phyloP scores from a whole-genome alignment of 2,329 filamentous ascomycete species.

The Fusarium tjaetaba region DNA sequence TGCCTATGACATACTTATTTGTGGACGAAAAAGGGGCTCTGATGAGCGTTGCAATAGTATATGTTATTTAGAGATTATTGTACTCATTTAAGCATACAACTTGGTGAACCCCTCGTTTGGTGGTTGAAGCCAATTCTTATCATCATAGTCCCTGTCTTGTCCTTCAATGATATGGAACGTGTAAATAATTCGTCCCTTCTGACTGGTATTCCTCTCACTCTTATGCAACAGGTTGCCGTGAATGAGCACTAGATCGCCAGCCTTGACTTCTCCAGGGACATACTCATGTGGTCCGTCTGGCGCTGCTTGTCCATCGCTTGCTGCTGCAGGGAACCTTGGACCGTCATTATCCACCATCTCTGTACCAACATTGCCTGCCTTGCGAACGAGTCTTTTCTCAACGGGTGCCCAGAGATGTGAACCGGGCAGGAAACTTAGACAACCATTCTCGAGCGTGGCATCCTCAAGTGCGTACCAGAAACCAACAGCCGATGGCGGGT shows the following conservation, averaged over 20 bases:
- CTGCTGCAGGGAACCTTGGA: slow-evolving; percentile 67
- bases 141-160: slow-evolving; percentile 77
- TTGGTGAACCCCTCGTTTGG: slow-evolving; percentile 81
- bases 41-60: slow-evolving; percentile 1
- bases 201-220: slow-evolving; percentile 90
- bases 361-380: slow-evolving; percentile 63
- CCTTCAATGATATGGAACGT: slow-evolving; percentile 98
- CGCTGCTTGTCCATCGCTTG: slow-evolving; percentile 58
- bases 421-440: slow-evolving; percentile 85
- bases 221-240: slow-evolving; percentile 97
- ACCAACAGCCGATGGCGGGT: slow-evolving; percentile 87
- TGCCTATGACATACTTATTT: slow-evolving; percentile 18
- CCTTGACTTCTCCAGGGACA: slow-evolving; percentile 86
- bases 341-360: slow-evolving; percentile 78
- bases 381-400: slow-evolving; percentile 78
- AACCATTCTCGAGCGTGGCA: slow-evolving; percentile 86
- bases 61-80: background rate
- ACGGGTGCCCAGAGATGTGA: slow-evolving; percentile 81
- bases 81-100: slow-evolving; percentile 56
- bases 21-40: slow-evolving; percentile 5
- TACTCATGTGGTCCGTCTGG: slow-evolving; percentile 61
- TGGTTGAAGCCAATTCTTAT: slow-evolving; percentile 92
- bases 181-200: slow-evolving; percentile 91
- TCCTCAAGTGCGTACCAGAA: slow-evolving; percentile 99
- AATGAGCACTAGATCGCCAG: slow-evolving; percentile 89